Evolutionary conservation across 202 grass and related monocot species (phyloP).

Genomic region (Elaeis oleifera): DNA sequence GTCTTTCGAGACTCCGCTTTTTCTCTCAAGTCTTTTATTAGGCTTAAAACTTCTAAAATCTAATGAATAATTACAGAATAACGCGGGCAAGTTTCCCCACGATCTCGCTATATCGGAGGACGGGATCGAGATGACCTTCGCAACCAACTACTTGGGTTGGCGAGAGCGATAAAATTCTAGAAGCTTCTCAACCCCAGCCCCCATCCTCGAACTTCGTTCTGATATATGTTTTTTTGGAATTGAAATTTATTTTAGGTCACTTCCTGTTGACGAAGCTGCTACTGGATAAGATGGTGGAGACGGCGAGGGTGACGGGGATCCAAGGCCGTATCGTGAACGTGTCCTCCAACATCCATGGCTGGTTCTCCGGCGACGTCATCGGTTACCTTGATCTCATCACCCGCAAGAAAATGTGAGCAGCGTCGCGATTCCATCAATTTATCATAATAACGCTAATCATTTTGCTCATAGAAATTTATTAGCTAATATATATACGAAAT

Average conservation of each 20-base stretch:
- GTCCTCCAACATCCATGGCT: conserved; percentile 78
- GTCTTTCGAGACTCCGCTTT: not conserved
- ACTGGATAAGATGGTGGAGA: conserved; percentile 54
- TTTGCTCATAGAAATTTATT: not conserved
- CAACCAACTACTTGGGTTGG: conserved; percentile 74
- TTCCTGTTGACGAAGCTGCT: conserved; percentile 83
- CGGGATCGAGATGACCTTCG: conserved; percentile 98
- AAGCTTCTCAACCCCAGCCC: too few relatives aligned
- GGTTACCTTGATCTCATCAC: conserved; percentile 70
- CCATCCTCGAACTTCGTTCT: too few relatives aligned
- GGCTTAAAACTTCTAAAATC: too few relatives aligned
- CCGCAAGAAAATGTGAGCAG: conserved; percentile 51
- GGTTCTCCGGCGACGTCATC: conserved; percentile 86
- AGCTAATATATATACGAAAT: not conserved
- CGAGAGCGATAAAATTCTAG: too few relatives aligned
- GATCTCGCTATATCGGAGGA: conserved; percentile 77
- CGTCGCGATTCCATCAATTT: not conserved
- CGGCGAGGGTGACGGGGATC: conserved; percentile 48
- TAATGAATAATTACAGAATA: conserved; percentile 42
- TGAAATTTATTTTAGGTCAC: conserved; percentile 35
- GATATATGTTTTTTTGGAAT: too few relatives aligned
- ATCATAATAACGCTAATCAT: too few relatives aligned
- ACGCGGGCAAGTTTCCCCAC: conserved; percentile 95
- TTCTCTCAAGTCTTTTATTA: not conserved
- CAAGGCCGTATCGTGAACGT: conserved; percentile 85